These are phyloP conservation scores for Citrus maxima DNA, from an alignment of 345 rosid genomes.

Conservation along the genomic window DNA sequence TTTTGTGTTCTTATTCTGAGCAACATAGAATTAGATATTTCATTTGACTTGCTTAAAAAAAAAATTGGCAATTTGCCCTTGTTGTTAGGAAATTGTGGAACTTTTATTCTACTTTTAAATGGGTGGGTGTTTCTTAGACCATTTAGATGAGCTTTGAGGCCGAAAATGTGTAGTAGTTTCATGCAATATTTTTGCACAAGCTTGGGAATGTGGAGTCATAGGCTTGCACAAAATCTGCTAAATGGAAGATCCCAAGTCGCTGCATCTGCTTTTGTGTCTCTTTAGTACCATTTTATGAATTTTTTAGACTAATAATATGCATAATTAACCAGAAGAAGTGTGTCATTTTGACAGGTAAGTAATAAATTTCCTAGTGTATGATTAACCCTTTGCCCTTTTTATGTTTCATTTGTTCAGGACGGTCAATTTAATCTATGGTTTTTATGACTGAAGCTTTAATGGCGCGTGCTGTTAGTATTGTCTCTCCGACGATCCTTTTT, in stretches of 20 bases:
- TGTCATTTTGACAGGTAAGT: not conserved
- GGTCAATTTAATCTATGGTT: not conserved
- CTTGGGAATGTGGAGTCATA: not conserved
- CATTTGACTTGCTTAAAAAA: not conserved
- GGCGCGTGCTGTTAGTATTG: slow-evolving; percentile 42
- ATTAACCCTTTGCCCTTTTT: not conserved
- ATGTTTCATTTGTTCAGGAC: not conserved
- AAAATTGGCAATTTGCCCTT: not conserved
- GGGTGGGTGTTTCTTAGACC: not conserved
- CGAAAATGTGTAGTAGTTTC: not conserved
- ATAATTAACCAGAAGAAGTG: not conserved
- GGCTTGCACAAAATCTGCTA: not conserved
- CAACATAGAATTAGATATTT: not conserved
- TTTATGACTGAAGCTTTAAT: slow-evolving; percentile 20
- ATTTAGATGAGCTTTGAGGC: not conserved
- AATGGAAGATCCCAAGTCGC: not conserved
- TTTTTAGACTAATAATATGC: not conserved
- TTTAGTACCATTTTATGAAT: not conserved
- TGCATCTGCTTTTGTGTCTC: not conserved
- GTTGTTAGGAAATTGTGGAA: not conserved
- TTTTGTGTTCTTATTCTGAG: not conserved
- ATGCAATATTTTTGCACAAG: not conserved
- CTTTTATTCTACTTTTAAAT: not conserved
- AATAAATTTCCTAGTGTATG: not conserved
- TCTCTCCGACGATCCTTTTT: slow-evolving; percentile 21